Evolutionary conservation across 139 green algal species (phyloP), one percentile per base, ranked within the genome.

Genomic region (Asterochloris erici): DNA sequence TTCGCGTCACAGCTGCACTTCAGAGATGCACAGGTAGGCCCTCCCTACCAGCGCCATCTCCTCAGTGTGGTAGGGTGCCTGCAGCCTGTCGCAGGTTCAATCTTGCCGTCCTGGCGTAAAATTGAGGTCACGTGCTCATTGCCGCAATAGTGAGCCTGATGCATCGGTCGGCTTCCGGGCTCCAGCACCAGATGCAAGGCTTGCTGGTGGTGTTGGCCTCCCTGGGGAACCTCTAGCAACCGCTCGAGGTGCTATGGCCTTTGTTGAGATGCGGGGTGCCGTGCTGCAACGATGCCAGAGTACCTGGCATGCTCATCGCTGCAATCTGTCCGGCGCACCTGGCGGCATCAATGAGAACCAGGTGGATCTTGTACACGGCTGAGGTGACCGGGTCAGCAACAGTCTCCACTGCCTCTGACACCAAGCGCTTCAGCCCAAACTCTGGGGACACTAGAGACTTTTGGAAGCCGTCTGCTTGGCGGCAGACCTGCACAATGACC

Each of bases 381-480:
- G 66, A 81, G 76, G 90, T 86, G 11, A 95, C 93, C 19, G 92
- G 91, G 11, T 87, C 87, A 60, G 91, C 82, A 54, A 85, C 84
- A 84, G 97, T 89, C 11, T 90, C 91, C 80, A 95, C 85, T 21
- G 79, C 86, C 27, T 92, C 88, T 74, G 86, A 74, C 75, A 97
- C 90, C 77, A 95, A 88, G 14, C 92, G 89, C 63, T 82, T 79
- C 73, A 98, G 89, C 38, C 95, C 95, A n/a, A 84, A 85, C 82
- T 98, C 94, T 14, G 95, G 95, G 0, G 95, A 97, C 19, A 98
- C 91, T 73, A 98, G 69, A 85, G 95, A 91, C 16, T 91, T 87
- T 85, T 98, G 94, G 84, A 96, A 98, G 60, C 95, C 95, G 81
- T 98, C 95, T 6, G 95, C 92, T 66, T 93, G 84, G 23, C 87